Conservation (phyloP, 1,284 basidiomycete species). For the Cryptococcus amylolentus region DNA sequence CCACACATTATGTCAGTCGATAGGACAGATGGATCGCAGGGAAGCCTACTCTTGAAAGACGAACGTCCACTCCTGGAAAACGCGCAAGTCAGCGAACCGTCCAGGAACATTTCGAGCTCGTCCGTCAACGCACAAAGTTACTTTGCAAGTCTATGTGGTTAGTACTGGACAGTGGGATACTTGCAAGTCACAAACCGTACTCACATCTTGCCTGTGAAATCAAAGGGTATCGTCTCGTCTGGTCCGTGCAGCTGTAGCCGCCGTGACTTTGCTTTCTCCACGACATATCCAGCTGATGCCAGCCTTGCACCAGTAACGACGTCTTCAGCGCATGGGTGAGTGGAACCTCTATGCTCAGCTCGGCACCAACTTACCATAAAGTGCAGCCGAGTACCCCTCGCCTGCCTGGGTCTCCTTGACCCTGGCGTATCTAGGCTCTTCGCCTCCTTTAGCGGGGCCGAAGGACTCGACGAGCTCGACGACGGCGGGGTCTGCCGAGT, state of each 20-base stretch:
- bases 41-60: slow-evolving; percentile 39
- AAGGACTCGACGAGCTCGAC: slow-evolving; percentile 30
- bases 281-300: slow-evolving; percentile 31
- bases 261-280: slow-evolving; percentile 36
- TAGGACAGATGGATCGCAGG: background rate
- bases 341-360: background rate
- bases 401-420: slow-evolving; percentile 26
- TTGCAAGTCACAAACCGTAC: slow-evolving; percentile 5
- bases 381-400: slow-evolving; percentile 31
- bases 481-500: slow-evolving; percentile 17
- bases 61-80: slow-evolving; percentile 44
- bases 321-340: slow-evolving; percentile 19
- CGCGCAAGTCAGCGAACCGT: background rate
- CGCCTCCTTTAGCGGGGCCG: background rate
- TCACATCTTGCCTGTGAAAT: slow-evolving; percentile 43
- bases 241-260: slow-evolving; percentile 46
- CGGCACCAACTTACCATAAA: slow-evolving; percentile 38
- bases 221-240: slow-evolving; percentile 41
- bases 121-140: slow-evolving; percentile 8
- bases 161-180: background rate
- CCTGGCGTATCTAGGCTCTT: slow-evolving; percentile 31
- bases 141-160: slow-evolving; percentile 11
- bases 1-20: no score
- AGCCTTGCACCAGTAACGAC: slow-evolving; percentile 40
- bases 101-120: slow-evolving; percentile 10